phyloP scores from a whole-genome alignment of 2,329 filamentous ascomycete species.

The Fusarium sp. region DNA sequence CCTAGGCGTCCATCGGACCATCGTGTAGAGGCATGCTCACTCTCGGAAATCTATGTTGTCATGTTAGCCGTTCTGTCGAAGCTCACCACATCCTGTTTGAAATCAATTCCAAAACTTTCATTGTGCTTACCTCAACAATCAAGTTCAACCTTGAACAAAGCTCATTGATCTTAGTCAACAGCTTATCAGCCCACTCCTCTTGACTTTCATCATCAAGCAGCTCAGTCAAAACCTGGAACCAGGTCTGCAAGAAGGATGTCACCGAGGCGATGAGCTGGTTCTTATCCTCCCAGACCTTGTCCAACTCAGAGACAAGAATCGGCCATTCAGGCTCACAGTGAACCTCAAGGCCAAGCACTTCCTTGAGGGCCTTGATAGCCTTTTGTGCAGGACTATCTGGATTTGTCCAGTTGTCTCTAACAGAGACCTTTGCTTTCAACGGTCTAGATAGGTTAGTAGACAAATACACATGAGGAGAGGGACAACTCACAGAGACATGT shows the following conservation, averaged over 20 bases:
- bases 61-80: not conserved
- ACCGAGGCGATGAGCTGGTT: constrained; percentile 50
- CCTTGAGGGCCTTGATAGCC: constrained; percentile 48
- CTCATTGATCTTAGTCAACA: constrained; percentile 53
- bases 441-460: constrained; percentile 49
- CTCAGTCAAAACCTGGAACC: constrained; percentile 53
- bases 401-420: constrained; percentile 59
- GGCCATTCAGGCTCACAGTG: constrained; percentile 58
- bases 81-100: not conserved
- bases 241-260: constrained; percentile 55
- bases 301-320: constrained; percentile 55
- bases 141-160: constrained; percentile 47
- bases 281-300: constrained; percentile 55
- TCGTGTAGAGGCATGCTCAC: constrained; percentile 47
- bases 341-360: constrained; percentile 55
- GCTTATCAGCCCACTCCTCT: constrained; percentile 56
- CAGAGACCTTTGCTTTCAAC: constrained; percentile 55
- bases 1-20: constrained; percentile 54
- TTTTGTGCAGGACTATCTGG: constrained; percentile 49
- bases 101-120: not conserved
- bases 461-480: too few species aligned
- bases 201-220: constrained; percentile 57
- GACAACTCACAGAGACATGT: constrained; percentile 21
- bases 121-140: constrained; percentile 51
- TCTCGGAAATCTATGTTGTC: constrained; percentile 36